Evolutionary conservation across 1,139 yeast species (phyloP), one percentile per base, ranked within the genome.

Genomic region (Arxiozyma heterogenica): DNA sequence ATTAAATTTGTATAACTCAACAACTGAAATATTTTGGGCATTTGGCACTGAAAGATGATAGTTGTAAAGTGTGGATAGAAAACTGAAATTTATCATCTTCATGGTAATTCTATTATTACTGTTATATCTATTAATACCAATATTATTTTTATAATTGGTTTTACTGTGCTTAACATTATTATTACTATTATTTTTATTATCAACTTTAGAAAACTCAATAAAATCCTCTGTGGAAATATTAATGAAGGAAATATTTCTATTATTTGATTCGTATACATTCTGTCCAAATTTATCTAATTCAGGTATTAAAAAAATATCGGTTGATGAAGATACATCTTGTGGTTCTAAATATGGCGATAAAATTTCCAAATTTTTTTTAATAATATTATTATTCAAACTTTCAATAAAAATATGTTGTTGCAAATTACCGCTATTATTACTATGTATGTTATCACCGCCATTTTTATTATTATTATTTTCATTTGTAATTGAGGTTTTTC

Each of bases 331-430:
- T 11, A 23, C 7, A 23, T 46, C 49, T 21, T 18, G 15, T 17
- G 50, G 50, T 1, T 47, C 23, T 18, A 44, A 44, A 45, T 57
- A 60, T 4, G 66, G 64, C 22, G 61, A 61, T 1, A 60, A 51
- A 23, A 64, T 59, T 41, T 59, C 58, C 39, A 63, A 42, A 30
- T 61, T 59, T 17, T 58, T 59, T 49, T 54, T 57, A 22, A 55
- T 50, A 9, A 44, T 45, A 38, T 44, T 44, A 34, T 47, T 39
- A 23, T 39, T 47, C 11, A 47, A 25, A 18, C 23, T 39, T 41
- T 47, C 50, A 25, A 47, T 47, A 20, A 23, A 47, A 4, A 41
- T 15, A 7, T 46, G 47, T 49, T 41, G 41, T n/a, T 5, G 38
- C 17, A 21, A 9, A 15, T 6, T 27, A 5, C 11, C 2, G 2